Conservation (phyloP, 2,329 filamentous ascomycete genomes). For the Harringtonia lauricola region DNA sequence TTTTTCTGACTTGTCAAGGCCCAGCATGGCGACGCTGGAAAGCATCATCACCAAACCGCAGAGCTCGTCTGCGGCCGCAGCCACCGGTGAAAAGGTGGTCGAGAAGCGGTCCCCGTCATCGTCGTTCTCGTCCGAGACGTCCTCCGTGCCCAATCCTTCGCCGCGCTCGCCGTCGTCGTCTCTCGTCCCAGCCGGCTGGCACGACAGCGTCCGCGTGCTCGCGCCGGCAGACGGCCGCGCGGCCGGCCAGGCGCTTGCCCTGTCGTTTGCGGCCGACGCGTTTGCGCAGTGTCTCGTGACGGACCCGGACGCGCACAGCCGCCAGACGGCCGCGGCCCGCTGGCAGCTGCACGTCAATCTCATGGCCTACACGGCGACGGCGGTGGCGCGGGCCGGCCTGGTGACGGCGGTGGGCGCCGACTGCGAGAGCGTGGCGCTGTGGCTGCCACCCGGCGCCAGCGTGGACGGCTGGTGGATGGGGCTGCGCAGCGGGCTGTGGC, state of each 20-base stretch:
- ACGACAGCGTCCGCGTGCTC: slow-evolving; percentile 49
- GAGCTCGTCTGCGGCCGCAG: neutral
- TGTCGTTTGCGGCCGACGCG: slow-evolving; percentile 67
- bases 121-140: neutral
- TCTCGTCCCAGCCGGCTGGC: slow-evolving; percentile 41
- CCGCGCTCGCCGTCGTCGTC: slow-evolving; percentile 17
- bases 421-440: slow-evolving; percentile 68
- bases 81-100: no score
- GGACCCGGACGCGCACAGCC: slow-evolving; percentile 41
- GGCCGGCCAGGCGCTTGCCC: slow-evolving; percentile 60
- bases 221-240: slow-evolving; percentile 57
- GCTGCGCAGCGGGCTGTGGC: slow-evolving; percentile 67
- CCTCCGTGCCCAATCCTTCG: slow-evolving; percentile 6
- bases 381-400: slow-evolving; percentile 62
- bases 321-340: slow-evolving; percentile 44
- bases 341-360: slow-evolving; percentile 70
- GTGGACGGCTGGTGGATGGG: slow-evolving; percentile 64
- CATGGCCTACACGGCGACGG: slow-evolving; percentile 66
- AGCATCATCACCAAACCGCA: slow-evolving; percentile 14
- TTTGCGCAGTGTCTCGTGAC: slow-evolving; percentile 61
- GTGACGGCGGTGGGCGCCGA: slow-evolving; percentile 65
- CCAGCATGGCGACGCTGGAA: slow-evolving; percentile 32
- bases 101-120: no score
- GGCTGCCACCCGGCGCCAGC: slow-evolving; percentile 66
- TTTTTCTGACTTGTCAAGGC: slow-evolving; percentile 2